These are phyloP conservation scores for Solanum dulcamara DNA, from an alignment of 257 asterid genomes.

Conservation along the genomic window DNA sequence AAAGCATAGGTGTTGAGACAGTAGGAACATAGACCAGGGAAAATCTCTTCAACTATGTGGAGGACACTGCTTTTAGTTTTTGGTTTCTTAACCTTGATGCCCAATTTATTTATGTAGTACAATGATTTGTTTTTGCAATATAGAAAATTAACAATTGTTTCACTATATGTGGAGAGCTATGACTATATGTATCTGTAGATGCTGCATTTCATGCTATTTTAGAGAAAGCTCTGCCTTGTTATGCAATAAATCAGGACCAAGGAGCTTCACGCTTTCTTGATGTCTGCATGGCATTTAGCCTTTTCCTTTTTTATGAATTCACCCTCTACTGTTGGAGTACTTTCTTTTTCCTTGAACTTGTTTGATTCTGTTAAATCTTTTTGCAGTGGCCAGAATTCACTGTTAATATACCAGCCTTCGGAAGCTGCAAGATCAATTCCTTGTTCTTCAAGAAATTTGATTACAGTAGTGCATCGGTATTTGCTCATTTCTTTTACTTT, in stretches of 20 bases:
- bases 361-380: conserved; percentile 7
- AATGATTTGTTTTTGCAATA: neutral
- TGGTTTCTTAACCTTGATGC: neutral
- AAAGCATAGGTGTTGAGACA: neutral
- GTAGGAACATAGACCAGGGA: neutral
- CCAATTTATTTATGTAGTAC: neutral
- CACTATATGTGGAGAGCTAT: neutral
- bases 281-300: neutral
- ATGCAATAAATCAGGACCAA: neutral
- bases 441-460: conserved; percentile 77
- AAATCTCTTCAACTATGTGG: neutral
- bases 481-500: neutral
- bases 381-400: conserved; percentile 88
- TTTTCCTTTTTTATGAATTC: neutral
- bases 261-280: neutral
- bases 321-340: neutral
- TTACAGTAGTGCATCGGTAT: conserved; percentile 83
- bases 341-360: neutral
- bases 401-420: conserved; percentile 50
- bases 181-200: neutral
- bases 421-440: conserved; percentile 63
- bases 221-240: neutral
- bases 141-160: neutral
- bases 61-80: neutral
- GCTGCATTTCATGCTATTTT: neutral